Conservation (phyloP, 352 stramenopile genomes). For the Globisporangium barbulae region DNA sequence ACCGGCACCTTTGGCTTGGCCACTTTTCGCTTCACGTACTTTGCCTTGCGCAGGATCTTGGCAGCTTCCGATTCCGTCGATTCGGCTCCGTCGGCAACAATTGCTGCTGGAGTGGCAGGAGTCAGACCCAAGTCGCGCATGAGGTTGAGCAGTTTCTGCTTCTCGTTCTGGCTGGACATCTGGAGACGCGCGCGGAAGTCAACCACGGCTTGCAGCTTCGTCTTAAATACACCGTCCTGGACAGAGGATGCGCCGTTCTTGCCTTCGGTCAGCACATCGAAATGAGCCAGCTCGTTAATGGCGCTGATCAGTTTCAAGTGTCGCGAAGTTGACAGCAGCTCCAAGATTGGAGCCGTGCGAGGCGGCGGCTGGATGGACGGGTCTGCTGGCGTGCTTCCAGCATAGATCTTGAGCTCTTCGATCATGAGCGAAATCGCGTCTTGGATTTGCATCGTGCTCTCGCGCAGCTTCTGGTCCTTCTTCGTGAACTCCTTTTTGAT, state of each 20-base stretch:
- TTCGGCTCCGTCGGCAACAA: background rate
- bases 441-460: constrained; percentile 51
- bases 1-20: constrained; percentile 10
- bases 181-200: constrained; percentile 70
- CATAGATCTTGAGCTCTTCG: constrained; percentile 71
- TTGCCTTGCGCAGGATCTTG: constrained; percentile 18
- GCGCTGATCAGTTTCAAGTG: constrained; percentile 70
- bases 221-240: constrained; percentile 43
- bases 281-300: constrained; percentile 71
- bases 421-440: constrained; percentile 57
- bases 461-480: constrained; percentile 65
- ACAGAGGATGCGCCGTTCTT: constrained; percentile 18
- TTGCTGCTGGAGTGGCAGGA: background rate
- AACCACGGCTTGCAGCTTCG: constrained; percentile 61
- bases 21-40: constrained; percentile 23
- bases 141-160: constrained; percentile 51
- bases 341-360: constrained; percentile 46
- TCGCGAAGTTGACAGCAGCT: constrained; percentile 68
- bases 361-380: constrained; percentile 51
- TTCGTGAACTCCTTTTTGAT: constrained; percentile 80
- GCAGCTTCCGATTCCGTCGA: constrained; percentile 1
- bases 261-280: constrained; percentile 34
- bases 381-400: constrained; percentile 38
- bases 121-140: constrained; percentile 33
- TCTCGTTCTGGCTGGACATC: constrained; percentile 70